Base-by-base conservation (phyloP, 306 rosid genomes). In the Alnus glutinosa region DNA sequence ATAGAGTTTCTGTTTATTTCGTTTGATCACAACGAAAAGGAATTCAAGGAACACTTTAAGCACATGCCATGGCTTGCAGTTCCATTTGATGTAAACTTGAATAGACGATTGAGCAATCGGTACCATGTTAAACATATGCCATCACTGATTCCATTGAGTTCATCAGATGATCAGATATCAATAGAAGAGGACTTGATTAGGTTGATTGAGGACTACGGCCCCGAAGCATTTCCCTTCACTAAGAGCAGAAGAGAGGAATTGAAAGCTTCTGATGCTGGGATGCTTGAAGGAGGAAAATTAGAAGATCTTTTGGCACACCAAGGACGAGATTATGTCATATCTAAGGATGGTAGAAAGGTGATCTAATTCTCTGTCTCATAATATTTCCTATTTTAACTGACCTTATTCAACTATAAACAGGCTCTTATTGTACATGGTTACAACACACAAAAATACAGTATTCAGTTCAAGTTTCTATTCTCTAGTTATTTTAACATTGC, bases 171-270 rank as follows among this genome's bases (percentile, higher is more conserved):
- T 42, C 46, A 42, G 49, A 57, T 84, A 47, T 73, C 89, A 4
- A 78, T 80, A 37, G 88, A 87, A 76, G 88, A 87, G 55, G 93
- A 95, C 70, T 79, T 88, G 90, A 86, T 87, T 71, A 95, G 89
- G 23, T 64, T 88, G 77, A 90, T 93, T 75, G 98, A 91, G 83
- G 98, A 95, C 75, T 90, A 93, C 75, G 99, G 99, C 37, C 89
- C 87, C 36, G 94, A 88, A 70, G 92, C 96, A 75, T 93, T 90
- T 90, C 99, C 99, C 30, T 95, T 93, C 87, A 95, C 97, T 23
- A 91, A 57, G 78, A 87, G 86, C 57, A 89, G 98, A 76, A 84
- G 61, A 1, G 91, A 88, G 55, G 91, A 95, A 74, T 68, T 93
- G 78, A 91, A 83, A 82, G 92, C 88, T 39, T 70, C 75, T 32